Conservation (phyloP, 192 early-diverging fungal genomes). For the Chytriomyces hyalinus region DNA sequence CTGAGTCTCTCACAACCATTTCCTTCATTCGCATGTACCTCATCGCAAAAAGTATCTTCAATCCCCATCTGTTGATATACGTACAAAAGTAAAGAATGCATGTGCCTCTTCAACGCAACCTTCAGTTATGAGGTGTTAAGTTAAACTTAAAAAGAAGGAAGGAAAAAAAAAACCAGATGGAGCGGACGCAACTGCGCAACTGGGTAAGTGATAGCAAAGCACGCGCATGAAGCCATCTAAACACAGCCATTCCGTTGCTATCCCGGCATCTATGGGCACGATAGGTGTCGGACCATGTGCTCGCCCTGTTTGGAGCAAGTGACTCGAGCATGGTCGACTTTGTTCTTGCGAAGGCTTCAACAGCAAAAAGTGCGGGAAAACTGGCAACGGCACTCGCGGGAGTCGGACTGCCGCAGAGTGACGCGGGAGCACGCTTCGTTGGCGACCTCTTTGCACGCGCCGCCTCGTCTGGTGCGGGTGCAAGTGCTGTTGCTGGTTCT, state of each 20-base stretch:
- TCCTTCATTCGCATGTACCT: background rate
- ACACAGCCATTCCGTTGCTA: too few species aligned
- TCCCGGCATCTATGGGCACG: too few species aligned
- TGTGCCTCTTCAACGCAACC: too few species aligned
- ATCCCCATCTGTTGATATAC: too few species aligned
- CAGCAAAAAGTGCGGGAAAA: conserved; percentile 57
- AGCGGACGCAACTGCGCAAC: background rate
- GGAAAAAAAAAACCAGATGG: background rate
- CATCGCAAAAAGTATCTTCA: background rate
- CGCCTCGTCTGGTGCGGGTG: conserved; percentile 34
- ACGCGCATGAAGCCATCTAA: background rate
- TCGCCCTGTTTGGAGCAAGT: conserved; percentile 70
- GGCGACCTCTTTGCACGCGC: conserved; percentile 66
- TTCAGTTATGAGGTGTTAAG: too few species aligned
- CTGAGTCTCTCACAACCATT: background rate
- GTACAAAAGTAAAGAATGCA: too few species aligned
- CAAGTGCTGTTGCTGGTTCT: conserved; percentile 7
- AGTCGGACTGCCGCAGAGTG: conserved; percentile 63
- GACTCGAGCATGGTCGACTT: conserved; percentile 73
- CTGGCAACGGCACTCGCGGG: conserved; percentile 58
- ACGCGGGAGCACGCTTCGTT: conserved; percentile 64
- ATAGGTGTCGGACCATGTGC: conserved; percentile 70
- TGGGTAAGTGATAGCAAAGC: background rate
- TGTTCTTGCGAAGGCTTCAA: conserved; percentile 69
- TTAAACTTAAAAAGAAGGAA: background rate